Evolutionary conservation across 441 rosid species (phyloP).

Genomic region (Cnidoscolus chayamansa): DNA sequence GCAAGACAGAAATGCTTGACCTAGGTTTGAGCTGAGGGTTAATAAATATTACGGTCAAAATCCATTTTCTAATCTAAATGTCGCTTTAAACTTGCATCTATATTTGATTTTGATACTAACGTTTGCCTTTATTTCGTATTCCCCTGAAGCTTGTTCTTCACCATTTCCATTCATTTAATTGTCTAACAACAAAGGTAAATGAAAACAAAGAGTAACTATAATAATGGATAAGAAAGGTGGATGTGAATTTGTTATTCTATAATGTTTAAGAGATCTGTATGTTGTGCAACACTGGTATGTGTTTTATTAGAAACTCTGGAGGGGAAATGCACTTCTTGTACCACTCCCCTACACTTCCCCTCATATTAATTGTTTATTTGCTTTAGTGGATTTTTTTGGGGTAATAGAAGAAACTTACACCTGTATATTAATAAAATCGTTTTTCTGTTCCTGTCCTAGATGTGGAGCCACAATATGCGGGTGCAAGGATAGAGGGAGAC

Average conservation of each 20-base stretch:
- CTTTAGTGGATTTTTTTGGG: neutral
- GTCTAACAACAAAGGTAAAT: neutral
- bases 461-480: slow-evolving; percentile 93
- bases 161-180: neutral
- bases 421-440: slow-evolving; percentile 12
- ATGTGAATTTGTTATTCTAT: neutral
- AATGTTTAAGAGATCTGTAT: neutral
- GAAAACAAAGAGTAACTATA: neutral
- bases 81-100: neutral
- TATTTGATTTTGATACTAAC: neutral
- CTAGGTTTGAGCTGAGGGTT: slow-evolving; percentile 52
- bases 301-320: neutral
- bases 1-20: slow-evolving; percentile 51
- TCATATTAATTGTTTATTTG: neutral
- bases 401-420: neutral
- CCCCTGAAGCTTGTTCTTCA: neutral
- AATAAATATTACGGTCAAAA: slow-evolving; percentile 22
- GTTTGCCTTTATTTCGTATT: neutral
- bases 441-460: slow-evolving; percentile 44
- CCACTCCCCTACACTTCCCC: neutral
- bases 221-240: neutral
- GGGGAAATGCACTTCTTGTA: neutral
- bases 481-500: slow-evolving; percentile 90
- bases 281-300: neutral
- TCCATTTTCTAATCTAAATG: slow-evolving; percentile 13